Percentiles rank a stretch among this genome's conserved stretches.
Conservation (phyloP, 1,139 yeast species). For the Diutina neorugosa region DNA sequence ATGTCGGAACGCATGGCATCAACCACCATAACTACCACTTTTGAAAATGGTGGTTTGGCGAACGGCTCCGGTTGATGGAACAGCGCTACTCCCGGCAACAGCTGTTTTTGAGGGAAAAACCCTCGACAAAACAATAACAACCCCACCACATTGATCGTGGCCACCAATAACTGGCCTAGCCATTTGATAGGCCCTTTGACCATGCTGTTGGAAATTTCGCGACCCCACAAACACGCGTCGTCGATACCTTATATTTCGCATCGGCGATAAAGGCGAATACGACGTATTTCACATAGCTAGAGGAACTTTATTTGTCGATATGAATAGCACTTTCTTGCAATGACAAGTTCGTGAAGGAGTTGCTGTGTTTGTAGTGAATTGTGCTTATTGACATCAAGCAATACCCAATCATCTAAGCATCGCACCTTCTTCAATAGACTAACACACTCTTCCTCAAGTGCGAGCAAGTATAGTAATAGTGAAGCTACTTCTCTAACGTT, state of each 20-base stretch:
- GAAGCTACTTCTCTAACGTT: too few relatives aligned
- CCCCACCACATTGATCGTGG: slow-evolving; percentile 28
- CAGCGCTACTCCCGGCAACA: slow-evolving; percentile 42
- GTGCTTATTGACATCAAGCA: too few relatives aligned
- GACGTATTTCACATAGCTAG: too few relatives aligned
- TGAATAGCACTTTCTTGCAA: too few relatives aligned
- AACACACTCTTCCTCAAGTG: too few relatives aligned
- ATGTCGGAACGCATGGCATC: slow-evolving; percentile 89
- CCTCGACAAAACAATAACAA: slow-evolving; percentile 61
- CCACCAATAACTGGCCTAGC: not conserved
- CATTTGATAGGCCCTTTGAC: not conserved
- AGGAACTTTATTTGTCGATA: too few relatives aligned
- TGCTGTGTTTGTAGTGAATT: too few relatives aligned
- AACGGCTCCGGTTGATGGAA: slow-evolving; percentile 13
- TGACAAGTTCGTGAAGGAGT: too few relatives aligned
- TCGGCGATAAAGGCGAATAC: not conserved
- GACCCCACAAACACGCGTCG: not conserved
- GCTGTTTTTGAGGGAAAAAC: slow-evolving; percentile 79
- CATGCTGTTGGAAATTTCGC: not conserved
- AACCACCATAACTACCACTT: slow-evolving; percentile 69
- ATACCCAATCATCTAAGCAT: too few relatives aligned
- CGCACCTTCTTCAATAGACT: too few relatives aligned
- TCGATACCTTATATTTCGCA: not conserved
- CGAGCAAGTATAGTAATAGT: too few relatives aligned
- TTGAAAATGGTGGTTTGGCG: slow-evolving; percentile 43